phyloP scores from a whole-genome alignment of 768 basidiomycete genomes.

The Tylopilus felleus region DNA sequence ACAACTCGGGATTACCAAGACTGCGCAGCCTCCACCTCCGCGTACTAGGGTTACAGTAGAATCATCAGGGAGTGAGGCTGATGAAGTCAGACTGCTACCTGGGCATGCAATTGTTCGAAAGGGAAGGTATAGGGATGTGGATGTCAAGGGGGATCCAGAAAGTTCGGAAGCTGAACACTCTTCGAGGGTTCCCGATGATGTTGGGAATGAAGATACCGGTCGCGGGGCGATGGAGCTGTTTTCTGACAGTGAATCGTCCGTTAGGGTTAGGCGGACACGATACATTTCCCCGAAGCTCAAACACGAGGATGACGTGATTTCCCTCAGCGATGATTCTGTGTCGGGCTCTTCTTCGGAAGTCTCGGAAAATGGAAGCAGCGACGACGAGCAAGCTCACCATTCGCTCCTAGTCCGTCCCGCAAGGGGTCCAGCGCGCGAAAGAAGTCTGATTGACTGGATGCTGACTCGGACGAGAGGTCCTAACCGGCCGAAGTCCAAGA shows the following conservation, averaged over 20 bases:
- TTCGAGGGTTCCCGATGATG: background rate
- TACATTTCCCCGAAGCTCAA: background rate
- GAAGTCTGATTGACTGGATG: conserved; percentile 69
- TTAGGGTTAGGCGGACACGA: conserved; percentile 24
- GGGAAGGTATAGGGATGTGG: conserved; percentile 33
- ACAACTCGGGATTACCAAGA: conserved; percentile 21
- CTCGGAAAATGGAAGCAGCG: conserved; percentile 18
- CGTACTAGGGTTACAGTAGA: conserved; percentile 8
- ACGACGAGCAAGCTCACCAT: conserved; percentile 33
- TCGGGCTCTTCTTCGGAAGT: conserved; percentile 11
- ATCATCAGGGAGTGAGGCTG: conserved; percentile 32
- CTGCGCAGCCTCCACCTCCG: conserved; percentile 9
- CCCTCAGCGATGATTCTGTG: conserved; percentile 18
- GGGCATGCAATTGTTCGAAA: conserved; percentile 48
- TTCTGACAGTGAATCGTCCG: conserved; percentile 15
- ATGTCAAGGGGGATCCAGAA: conserved; percentile 62
- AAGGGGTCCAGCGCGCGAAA: conserved; percentile 32
- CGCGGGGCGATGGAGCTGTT: conserved; percentile 3
- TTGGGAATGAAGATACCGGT: background rate
- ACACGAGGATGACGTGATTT: conserved; percentile 19
- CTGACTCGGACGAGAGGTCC: conserved; percentile 40
- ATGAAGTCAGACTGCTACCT: conserved; percentile 43
- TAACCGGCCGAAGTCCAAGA: conserved; percentile 13
- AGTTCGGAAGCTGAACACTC: conserved; percentile 43
- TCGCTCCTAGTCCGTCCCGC: conserved; percentile 29